phyloP scores from a whole-genome alignment of 192 early-diverging fungal genomes.

The Pecoramyces ruminantium region DNA sequence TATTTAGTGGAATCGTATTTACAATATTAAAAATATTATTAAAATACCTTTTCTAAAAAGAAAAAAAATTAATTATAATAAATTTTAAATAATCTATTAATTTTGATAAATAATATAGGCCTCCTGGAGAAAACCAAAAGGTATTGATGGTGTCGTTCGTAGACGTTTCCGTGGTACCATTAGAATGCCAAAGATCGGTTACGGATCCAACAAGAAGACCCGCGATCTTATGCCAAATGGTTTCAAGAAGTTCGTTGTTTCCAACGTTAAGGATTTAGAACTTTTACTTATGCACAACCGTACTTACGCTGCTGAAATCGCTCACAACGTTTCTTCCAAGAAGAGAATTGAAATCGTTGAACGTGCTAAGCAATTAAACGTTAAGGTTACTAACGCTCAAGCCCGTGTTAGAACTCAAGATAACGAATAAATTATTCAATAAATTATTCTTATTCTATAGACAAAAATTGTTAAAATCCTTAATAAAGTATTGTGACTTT shows the following conservation, averaged over 20 bases:
- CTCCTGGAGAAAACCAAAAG: constrained; percentile 98
- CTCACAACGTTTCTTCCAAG: constrained; percentile 87
- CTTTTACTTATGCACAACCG: constrained; percentile 99
- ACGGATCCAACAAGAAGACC: constrained; percentile 91
- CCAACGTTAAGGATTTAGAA: constrained; percentile 84
- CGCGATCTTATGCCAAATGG: constrained; percentile 93
- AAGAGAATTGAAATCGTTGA: constrained; percentile 85
- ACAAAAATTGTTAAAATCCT: background rate
- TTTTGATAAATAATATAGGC: constrained; percentile 30
- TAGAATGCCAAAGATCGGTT: constrained; percentile 99
- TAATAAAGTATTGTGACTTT: background rate
- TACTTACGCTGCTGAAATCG: constrained; percentile 96
- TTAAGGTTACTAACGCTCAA: constrained; percentile 90
- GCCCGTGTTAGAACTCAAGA: constrained; percentile 9
- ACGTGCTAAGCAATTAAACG: constrained; percentile 86
- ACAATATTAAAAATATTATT: too few relatives aligned
- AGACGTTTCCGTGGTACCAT: constrained; percentile 95
- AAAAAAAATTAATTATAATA: background rate
- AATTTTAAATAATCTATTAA: background rate
- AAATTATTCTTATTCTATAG: background rate
- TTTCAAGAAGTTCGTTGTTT: constrained; percentile 96
- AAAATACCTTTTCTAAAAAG: too few relatives aligned
- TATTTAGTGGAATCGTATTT: too few relatives aligned
- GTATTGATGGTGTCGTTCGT: constrained; percentile 98
- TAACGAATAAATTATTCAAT: constrained; percentile 1